Base-by-base conservation (phyloP, 2,329 filamentous ascomycete species). In the Cladorrhinum sp. region DNA sequence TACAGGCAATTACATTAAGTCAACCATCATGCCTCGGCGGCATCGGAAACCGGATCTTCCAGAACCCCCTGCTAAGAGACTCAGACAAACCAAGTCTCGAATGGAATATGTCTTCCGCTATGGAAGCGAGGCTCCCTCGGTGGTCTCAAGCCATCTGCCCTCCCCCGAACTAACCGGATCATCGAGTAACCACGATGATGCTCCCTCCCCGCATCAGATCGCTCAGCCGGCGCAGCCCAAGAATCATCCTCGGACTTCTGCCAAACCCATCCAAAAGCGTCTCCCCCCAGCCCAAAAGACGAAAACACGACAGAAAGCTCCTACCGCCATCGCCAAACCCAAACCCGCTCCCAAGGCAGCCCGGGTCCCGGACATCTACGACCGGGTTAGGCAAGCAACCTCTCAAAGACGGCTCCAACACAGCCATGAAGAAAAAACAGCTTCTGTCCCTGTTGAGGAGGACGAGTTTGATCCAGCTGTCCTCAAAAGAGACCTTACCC, bases 101-200 rank as follows among this genome's bases (percentile, higher is more conserved):
- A 58, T 20, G 18, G 24, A 49, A 21, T 46, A 24, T 21, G 51
- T n/a, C 20, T 2, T 42, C 12, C 10, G 26, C 20, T 12, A 51
- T 14, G 52, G 21, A 26, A 51, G 49, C 49, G 20, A 48, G 23
- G 14, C 4, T 21, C 21, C 7, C 8, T 26, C 24, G 2, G 8
- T 12, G 23, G 20, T 10, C 6, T 26, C 24, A 2, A 23, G 55
- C 9, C 58, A 55, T 14, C 54, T 63, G 16, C 61, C 57, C 4
- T 65, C 63, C 20, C 63, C 63, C 1, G 59, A 51, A 20, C 26
- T 49, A 4, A 65, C 63, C 3, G 57, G 55, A 18, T 51, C 56
- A 6, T 61, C 59, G 55, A 65, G 63, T 51, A 16, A 26, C 23
- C 7, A 16, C 20, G 16, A 21, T 6, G 26, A n/a, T 8, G 7